Evolutionary conservation across 352 stramenopile genomes (phyloP).

Genomic region (Stephanocyclus meneghinianus): DNA sequence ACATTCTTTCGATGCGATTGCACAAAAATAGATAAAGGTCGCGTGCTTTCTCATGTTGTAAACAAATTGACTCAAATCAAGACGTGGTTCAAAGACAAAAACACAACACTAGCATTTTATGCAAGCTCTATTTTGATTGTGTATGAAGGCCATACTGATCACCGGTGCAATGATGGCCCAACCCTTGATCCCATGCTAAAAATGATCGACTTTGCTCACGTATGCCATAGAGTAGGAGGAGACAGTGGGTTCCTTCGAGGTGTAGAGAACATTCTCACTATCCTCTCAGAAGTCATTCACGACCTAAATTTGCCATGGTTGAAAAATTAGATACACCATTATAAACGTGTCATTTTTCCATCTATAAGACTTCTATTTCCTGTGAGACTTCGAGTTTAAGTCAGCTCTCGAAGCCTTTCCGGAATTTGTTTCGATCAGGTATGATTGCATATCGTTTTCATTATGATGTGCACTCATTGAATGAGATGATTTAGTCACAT

Average conservation of each 20-base stretch:
- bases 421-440: neutral
- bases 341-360: too few relatives aligned
- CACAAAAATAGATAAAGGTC: neutral
- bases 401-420: neutral
- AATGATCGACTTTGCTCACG: constrained; percentile 79
- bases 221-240: constrained; percentile 50
- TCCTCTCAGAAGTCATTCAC: constrained; percentile 19
- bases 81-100: constrained; percentile 61
- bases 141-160: constrained; percentile 85
- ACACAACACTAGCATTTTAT: constrained; percentile 88
- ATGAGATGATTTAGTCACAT: neutral
- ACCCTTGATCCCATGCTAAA: constrained; percentile 48
- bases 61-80: constrained; percentile 31
- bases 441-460: neutral
- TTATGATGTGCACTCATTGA: neutral
- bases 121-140: constrained; percentile 93
- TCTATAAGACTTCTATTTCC: neutral
- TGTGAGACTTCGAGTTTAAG: neutral
- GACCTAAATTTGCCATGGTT: neutral
- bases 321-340: too few relatives aligned
- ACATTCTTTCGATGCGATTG: constrained; percentile 81
- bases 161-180: neutral
- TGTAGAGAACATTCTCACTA: constrained; percentile 24
- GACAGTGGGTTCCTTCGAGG: constrained; percentile 50
- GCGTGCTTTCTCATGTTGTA: constrained; percentile 21